Evolutionary conservation across 805 yeast genomes (phyloP).

Genomic region (Schizosaccharomyces pombe): DNA sequence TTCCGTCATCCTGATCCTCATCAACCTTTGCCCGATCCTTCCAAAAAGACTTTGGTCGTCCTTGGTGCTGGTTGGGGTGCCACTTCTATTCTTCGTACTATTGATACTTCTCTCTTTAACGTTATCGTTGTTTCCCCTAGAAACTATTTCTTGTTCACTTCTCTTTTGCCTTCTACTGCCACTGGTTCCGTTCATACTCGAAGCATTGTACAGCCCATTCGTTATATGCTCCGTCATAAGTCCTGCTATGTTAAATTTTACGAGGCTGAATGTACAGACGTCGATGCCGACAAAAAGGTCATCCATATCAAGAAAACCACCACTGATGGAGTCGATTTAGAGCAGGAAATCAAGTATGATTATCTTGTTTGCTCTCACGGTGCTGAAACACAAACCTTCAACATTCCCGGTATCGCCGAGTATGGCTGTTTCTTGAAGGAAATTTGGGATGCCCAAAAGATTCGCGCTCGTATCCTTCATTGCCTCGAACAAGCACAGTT

Average conservation of each 20-base stretch:
- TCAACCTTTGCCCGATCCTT: constrained; percentile 26
- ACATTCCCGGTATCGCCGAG: constrained; percentile 38
- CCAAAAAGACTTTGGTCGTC: constrained; percentile 44
- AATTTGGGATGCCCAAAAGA: constrained; percentile 37
- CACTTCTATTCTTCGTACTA: constrained; percentile 54
- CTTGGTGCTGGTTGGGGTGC: constrained; percentile 76
- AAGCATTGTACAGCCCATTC: constrained; percentile 26
- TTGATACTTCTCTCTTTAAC: constrained; percentile 70
- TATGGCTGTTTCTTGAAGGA: constrained; percentile 39
- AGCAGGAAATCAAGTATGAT: constrained; percentile 32
- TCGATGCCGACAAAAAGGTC: constrained; percentile 21
- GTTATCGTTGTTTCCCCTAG: constrained; percentile 82
- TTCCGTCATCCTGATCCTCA: constrained; percentile 16
- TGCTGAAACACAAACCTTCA: constrained; percentile 43
- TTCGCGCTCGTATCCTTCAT: constrained; percentile 30
- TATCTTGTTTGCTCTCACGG: constrained; percentile 48
- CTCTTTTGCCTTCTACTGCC: constrained; percentile 83
- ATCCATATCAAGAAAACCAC: constrained; percentile 23
- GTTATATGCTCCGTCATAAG: constrained; percentile 38
- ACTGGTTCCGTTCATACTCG: constrained; percentile 54
- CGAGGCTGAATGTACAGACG: constrained; percentile 34
- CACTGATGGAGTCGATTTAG: not conserved
- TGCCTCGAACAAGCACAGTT: constrained; percentile 30
- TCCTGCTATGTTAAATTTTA: constrained; percentile 36
- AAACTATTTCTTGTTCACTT: constrained; percentile 81